Conservation (phyloP, 352 stramenopile species). For the Phytophthora capsici region DNA sequence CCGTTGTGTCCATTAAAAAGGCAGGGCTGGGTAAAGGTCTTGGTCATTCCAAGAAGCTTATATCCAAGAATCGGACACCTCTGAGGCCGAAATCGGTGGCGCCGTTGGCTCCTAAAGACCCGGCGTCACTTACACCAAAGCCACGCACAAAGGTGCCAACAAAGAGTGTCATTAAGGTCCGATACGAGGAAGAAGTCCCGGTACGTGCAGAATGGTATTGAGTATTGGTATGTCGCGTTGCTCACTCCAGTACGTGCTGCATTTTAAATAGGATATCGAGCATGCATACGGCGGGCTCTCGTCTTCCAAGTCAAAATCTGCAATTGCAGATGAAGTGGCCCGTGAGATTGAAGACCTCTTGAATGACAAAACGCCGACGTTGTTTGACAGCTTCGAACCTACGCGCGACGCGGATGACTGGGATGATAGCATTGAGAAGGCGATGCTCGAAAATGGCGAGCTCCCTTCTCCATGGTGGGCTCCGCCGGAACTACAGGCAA, state of each 20-base stretch:
- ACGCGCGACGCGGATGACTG: conserved; percentile 22
- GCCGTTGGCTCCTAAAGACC: background rate
- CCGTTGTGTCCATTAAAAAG: conserved; percentile 30
- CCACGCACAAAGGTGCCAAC: conserved; percentile 8
- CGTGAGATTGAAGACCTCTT: conserved; percentile 59
- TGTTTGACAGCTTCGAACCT: conserved; percentile 56
- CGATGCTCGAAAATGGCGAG: conserved; percentile 46
- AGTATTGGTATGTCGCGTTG: background rate
- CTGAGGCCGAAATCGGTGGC: conserved; percentile 16
- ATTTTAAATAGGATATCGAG: conserved; percentile 64
- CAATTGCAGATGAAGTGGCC: conserved; percentile 52
- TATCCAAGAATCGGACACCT: conserved; percentile 26
- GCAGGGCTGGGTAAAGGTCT: conserved; percentile 21
- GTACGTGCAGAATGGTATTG: conserved; percentile 21
- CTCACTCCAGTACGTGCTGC: conserved; percentile 3
- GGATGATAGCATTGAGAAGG: conserved; percentile 50
- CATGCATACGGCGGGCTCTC: conserved; percentile 71
- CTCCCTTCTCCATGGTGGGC: conserved; percentile 64
- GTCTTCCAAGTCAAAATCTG: conserved; percentile 35
- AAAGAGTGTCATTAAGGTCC: conserved; percentile 17
- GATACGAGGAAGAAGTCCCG: conserved; percentile 43
- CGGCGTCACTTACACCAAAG: conserved; percentile 17
- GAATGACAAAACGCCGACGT: conserved; percentile 48
- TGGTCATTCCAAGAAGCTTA: conserved; percentile 33
- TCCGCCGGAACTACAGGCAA: conserved; percentile 10